Conservation (phyloP, 73 alveolate genomes). For the Urostyla sp. region DNA sequence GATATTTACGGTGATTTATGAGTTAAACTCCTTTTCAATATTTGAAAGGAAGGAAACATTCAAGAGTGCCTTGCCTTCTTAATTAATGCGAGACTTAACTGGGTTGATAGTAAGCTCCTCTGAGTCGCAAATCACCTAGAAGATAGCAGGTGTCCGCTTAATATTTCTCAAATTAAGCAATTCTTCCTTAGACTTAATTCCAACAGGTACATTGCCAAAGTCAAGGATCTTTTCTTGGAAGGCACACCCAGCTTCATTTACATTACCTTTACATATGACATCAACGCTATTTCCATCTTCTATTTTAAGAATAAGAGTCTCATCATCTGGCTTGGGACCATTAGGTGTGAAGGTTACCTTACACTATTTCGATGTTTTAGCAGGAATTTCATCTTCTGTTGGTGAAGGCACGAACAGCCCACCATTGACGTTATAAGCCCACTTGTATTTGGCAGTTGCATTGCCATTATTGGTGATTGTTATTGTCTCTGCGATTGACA, state of each 20-base stretch:
- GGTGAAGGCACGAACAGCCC: conserved; percentile 87
- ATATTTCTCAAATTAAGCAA: conserved; percentile 78
- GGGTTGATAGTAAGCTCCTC: conserved; percentile 82
- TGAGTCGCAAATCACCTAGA: conserved; percentile 68
- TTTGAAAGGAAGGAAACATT: conserved; percentile 85
- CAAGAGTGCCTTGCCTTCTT: conserved; percentile 84
- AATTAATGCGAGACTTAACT: conserved; percentile 74
- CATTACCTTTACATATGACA: conserved; percentile 88
- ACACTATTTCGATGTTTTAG: conserved; percentile 77
- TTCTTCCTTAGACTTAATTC: conserved; percentile 83
- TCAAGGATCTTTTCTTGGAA: conserved; percentile 79
- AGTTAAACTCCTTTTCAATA: conserved; percentile 86
- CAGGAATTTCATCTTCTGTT: conserved; percentile 77
- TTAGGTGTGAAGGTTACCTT: conserved; percentile 88
- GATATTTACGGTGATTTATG: conserved; percentile 91
- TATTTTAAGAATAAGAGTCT: conserved; percentile 83
- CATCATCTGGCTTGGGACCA: conserved; percentile 89
- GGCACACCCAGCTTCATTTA: conserved; percentile 87
- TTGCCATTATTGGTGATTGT: conserved; percentile 95
- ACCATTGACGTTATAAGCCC: conserved; percentile 85
- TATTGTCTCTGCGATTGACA: conserved; percentile 88
- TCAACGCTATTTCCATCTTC: conserved; percentile 86
- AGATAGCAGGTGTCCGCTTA: conserved; percentile 85
- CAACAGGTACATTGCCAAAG: conserved; percentile 84
- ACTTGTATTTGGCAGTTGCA: conserved; percentile 91